Evolutionary conservation across 2,329 filamentous ascomycete species (phyloP).

Genomic region (Amauroascus niger): DNA sequence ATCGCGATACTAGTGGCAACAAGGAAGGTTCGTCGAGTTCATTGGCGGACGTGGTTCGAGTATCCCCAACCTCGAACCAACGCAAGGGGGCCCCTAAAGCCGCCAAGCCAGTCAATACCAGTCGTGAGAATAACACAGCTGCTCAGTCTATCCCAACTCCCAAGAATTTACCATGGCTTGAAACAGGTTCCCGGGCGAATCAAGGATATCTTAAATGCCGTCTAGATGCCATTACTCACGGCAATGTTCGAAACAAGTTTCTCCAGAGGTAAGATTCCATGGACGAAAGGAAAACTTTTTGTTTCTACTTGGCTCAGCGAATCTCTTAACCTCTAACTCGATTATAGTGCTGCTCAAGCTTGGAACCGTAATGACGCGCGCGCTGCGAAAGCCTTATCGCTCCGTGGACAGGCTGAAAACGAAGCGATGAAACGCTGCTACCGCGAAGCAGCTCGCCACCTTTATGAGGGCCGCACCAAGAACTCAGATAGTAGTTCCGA

Average conservation of each 20-base stretch:
- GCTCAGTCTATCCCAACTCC: slow-evolving; percentile 77
- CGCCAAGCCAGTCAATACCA: slow-evolving; percentile 52
- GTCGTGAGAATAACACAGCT: slow-evolving; percentile 67
- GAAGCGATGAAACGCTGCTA: slow-evolving; percentile 96
- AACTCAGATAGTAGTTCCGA: slow-evolving; percentile 40
- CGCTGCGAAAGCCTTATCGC: slow-evolving; percentile 85
- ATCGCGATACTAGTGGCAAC: slow-evolving; percentile 45
- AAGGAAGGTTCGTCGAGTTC: slow-evolving; percentile 66
- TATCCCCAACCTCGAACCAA: slow-evolving; percentile 69
- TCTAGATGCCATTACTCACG: slow-evolving; percentile 93
- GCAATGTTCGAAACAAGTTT: slow-evolving; percentile 92
- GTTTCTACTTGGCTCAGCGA: too few relatives aligned
- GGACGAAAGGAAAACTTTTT: slow-evolving; percentile 4
- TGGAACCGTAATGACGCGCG: slow-evolving; percentile 98
- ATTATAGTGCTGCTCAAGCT: slow-evolving; percentile 74
- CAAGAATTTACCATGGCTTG: slow-evolving; percentile 90
- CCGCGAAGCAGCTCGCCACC: slow-evolving; percentile 77
- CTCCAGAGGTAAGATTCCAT: slow-evolving; percentile 60
- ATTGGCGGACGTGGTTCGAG: slow-evolving; percentile 87
- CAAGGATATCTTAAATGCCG: slow-evolving; percentile 91
- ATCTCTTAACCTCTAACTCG: background rate
- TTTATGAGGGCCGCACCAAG: slow-evolving; percentile 91
- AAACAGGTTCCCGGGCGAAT: slow-evolving; percentile 84
- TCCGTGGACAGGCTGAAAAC: slow-evolving; percentile 93
- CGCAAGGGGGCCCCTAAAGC: slow-evolving; percentile 48